Base-by-base conservation (phyloP, 257 asterid species). In the Henckelia pumila region DNA sequence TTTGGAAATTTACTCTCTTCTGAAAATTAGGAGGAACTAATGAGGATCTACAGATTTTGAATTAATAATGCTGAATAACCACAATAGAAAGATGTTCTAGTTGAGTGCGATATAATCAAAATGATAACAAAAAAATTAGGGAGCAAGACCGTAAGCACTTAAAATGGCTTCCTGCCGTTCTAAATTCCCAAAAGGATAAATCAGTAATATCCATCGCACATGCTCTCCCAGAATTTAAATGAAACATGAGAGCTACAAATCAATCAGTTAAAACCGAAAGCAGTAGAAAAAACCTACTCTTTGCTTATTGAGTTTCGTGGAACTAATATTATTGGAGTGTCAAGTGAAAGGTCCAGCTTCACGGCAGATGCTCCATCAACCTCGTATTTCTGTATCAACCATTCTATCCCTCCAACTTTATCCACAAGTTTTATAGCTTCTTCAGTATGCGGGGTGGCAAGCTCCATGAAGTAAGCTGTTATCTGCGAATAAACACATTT, bases 331-430 rank as follows among this genome's bases (percentile, higher is more conserved):
- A 94, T 83, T 58, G 99, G 99, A 63, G 86, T 88, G 56, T 94
- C 99, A 78, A 94, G 82, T 44, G 89, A 83, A 81, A 94, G 97
- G 81, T 94, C 96, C 86, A 94, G 78, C 81, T 91, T 94, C 32
- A 94, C 71, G 70, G 99, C 97, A 77, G 97, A 66, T 67, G 97
- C 96, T 59, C 99, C 99, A 80, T 94, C 99, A 24, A 94, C 85
- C 89, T 94, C 99, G 63, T 91, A 85, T 73, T 94, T 94, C 81
- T 88, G 88, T 77, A 91, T 94, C 85, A 91, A 82, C 99, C 99
- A 91, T 80, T 94, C 99, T 67, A 94, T 91, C 71, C 97, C 99
- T 74, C 97, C 97, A 10, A 94, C 97, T 80, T 94, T 94, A 83
- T 94, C 99, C 69, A 94, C 96, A 71, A 94, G 88, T 73, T 88